Percentiles rank a stretch among this genome's conserved stretches.
Evolutionary conservation across 2,329 filamentous ascomycete species (phyloP).

Genomic region (Celoporthe dispersa): DNA sequence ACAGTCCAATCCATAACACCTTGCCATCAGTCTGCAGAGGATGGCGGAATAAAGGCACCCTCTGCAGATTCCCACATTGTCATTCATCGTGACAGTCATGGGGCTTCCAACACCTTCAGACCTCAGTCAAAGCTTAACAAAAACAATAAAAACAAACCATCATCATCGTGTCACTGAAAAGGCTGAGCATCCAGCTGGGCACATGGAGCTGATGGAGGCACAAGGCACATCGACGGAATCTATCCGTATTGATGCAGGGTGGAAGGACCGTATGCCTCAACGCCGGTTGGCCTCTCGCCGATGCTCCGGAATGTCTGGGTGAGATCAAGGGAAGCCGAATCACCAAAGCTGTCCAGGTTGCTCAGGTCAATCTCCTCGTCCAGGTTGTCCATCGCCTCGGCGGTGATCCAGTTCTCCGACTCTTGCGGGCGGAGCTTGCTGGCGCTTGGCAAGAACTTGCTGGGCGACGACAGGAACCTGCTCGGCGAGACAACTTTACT

Average conservation of each 20-base stretch:
- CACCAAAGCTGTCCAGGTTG: slow-evolving; percentile 22
- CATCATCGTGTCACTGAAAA: not conserved
- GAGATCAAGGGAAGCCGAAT: slow-evolving; percentile 25
- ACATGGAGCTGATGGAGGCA: not conserved
- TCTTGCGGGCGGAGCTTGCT: slow-evolving; percentile 36
- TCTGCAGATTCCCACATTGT: slow-evolving; percentile 2
- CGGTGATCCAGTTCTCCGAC: slow-evolving; percentile 24
- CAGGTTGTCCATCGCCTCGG: slow-evolving; percentile 14
- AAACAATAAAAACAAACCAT: too few species aligned
- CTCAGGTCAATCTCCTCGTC: slow-evolving; percentile 20
- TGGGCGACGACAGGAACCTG: slow-evolving; percentile 58
- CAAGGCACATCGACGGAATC: slow-evolving; percentile 12
- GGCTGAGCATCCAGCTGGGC: not conserved
- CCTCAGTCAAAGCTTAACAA: not conserved
- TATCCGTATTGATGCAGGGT: slow-evolving; percentile 29
- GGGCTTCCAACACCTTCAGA: not conserved
- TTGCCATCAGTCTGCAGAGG: not conserved
- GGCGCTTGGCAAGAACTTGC: slow-evolving; percentile 49
- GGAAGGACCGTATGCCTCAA: slow-evolving; percentile 26
- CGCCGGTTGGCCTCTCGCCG: slow-evolving; percentile 24
- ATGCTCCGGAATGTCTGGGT: slow-evolving; percentile 30
- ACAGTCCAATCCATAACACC: slow-evolving; percentile 9
- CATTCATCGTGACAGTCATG: slow-evolving; percentile 19
- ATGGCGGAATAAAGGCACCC: not conserved
- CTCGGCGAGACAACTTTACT: slow-evolving; percentile 61